Evolutionary conservation across 106 monocot genomes (phyloP), one percentile per base, ranked within the genome.

Genomic region (Iris macrosiphon): DNA sequence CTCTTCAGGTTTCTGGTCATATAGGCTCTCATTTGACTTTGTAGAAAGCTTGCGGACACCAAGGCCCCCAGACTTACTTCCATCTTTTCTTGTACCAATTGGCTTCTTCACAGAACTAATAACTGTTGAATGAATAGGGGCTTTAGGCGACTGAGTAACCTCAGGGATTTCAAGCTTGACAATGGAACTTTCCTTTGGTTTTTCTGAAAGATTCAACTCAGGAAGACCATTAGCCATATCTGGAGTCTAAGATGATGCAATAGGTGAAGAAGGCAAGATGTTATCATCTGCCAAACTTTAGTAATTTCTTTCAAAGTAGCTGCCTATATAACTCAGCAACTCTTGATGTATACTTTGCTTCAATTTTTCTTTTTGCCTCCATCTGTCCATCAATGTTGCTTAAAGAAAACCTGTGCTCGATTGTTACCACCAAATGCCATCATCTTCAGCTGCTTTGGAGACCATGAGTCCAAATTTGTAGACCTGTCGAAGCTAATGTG

Each of bases 1-100:
- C 38, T 85, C 85, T 69, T 92, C 85, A 56, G 91, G 91, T 48
- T 85, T 81, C 60, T 92, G 91, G 37, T 92, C 82, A 64, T 92
- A 92, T 11, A 92, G 79, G 43, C 73, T 85, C 71, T 92, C 91
- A 70, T 57, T 92, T 63, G 78, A 71, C 81, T 82, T 87, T 21
- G 77, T 71, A 20, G 78, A 68, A 62, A 81, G 81, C 66, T 81
- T 87, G 32, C 74, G 59, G 24, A 60, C 81, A 54, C 87, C 81
- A 55, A 87, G 78, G 4, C 87, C 87, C 15, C 77, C 76, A 43
- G 55, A 71, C 56, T 87, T 87, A 41, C 69, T 54, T 54, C 87
- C 81, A 23, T 35, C 49, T 56, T 78, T 87, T 66, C 67, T 87
- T 27, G 49, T 50, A 56, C 74, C 77, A 55, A 75, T 66, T 1